Conservation (phyloP, 805 yeast genomes). For the Lipomyces yamanashiensis region DNA sequence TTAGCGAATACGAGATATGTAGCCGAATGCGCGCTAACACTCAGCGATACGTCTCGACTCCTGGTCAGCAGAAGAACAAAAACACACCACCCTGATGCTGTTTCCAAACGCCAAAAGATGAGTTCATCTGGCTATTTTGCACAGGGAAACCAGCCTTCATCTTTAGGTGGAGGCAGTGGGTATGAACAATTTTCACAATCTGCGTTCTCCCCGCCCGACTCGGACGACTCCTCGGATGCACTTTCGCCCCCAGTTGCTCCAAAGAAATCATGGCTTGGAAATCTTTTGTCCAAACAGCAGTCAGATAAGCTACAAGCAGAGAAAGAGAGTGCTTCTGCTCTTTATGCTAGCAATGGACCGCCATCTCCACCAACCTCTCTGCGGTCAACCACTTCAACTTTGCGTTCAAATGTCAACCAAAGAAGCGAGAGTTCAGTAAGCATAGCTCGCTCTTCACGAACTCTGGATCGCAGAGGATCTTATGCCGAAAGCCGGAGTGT, state of each 20-base stretch:
- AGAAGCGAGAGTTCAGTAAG: slow-evolving; percentile 14
- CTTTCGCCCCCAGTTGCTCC: slow-evolving; percentile 12
- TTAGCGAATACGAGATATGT: slow-evolving; percentile 16
- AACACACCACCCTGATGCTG: not conserved
- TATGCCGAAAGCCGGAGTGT: slow-evolving; percentile 12
- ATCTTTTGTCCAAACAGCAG: slow-evolving; percentile 25
- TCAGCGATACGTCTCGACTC: not conserved
- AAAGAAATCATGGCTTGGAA: slow-evolving; percentile 26
- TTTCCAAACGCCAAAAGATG: not conserved
- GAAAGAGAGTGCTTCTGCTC: slow-evolving; percentile 1
- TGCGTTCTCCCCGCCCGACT: slow-evolving; percentile 35
- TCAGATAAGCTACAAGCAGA: not conserved
- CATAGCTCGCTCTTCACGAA: slow-evolving; percentile 18
- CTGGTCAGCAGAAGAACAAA: not conserved
- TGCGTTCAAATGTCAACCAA: slow-evolving; percentile 31
- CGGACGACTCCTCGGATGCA: slow-evolving; percentile 26
- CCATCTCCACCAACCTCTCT: slow-evolving; percentile 37
- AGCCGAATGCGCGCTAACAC: slow-evolving; percentile 1
- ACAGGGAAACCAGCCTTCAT: not conserved
- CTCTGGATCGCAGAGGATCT: slow-evolving; percentile 11
- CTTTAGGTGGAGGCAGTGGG: slow-evolving; percentile 4
- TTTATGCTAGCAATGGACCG: slow-evolving; percentile 18
- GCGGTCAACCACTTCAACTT: slow-evolving; percentile 30
- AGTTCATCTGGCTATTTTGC: slow-evolving; percentile 1
- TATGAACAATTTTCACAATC: slow-evolving; percentile 32